phyloP scores from a whole-genome alignment of 164 flowering plant genomes.

The Akebia trifoliata region DNA sequence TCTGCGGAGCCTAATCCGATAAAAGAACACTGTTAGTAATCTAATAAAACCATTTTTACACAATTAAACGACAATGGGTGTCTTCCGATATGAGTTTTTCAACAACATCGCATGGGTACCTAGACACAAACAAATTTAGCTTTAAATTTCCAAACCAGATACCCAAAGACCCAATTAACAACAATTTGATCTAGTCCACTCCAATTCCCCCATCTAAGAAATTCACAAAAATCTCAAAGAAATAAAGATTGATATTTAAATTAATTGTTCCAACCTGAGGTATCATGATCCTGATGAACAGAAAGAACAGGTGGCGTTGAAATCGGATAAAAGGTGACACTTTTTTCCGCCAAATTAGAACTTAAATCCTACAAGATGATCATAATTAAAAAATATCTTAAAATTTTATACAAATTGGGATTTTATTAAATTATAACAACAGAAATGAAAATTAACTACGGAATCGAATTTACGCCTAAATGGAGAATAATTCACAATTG shows the following conservation, averaged over 20 bases:
- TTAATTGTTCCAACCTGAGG: slow-evolving; percentile 27
- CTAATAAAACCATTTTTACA: too few relatives aligned
- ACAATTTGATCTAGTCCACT: too few relatives aligned
- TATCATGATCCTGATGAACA: slow-evolving; percentile 21
- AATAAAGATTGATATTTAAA: background rate
- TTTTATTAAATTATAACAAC: background rate
- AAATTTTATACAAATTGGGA: background rate
- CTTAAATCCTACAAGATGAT: slow-evolving; percentile 42
- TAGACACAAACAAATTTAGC: too few relatives aligned
- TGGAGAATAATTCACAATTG: too few relatives aligned
- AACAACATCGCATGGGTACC: too few relatives aligned
- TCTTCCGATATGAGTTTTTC: too few relatives aligned
- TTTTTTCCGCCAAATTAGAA: slow-evolving; percentile 39
- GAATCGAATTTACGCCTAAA: background rate
- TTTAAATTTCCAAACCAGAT: too few relatives aligned
- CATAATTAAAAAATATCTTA: background rate
- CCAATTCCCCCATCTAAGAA: background rate
- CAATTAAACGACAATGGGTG: too few relatives aligned
- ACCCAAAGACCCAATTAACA: too few relatives aligned
- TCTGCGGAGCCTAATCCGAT: slow-evolving; percentile 30
- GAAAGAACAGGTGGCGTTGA: slow-evolving; percentile 78
- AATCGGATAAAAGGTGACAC: slow-evolving; percentile 44
- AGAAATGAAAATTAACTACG: background rate
- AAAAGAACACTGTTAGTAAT: too few relatives aligned
- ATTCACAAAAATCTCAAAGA: background rate